Conservation (phyloP, 164 flowering plant species). For the Umbellularia californica region DNA sequence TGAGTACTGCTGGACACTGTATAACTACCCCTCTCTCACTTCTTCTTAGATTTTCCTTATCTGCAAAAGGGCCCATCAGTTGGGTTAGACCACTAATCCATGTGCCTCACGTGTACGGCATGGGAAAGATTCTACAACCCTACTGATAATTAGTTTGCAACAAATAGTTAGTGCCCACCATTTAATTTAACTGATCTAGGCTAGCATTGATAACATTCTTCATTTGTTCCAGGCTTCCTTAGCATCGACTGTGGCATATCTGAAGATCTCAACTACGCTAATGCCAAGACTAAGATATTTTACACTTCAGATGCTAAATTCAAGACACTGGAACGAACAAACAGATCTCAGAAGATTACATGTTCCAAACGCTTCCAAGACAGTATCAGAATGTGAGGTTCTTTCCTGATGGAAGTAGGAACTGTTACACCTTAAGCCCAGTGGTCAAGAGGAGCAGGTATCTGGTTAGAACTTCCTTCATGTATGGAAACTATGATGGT, state of each 20-base stretch:
- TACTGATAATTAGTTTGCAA: too few relatives aligned
- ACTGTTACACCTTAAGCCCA: slow-evolving; percentile 6
- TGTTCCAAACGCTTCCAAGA: not conserved
- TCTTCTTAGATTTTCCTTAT: too few relatives aligned
- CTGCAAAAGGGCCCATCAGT: too few relatives aligned
- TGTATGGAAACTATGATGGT: slow-evolving; percentile 22
- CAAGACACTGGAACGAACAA: slow-evolving; percentile 3
- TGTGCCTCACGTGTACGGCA: too few relatives aligned
- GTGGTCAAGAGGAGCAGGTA: not conserved
- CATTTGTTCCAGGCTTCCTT: not conserved
- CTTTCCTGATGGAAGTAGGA: slow-evolving; percentile 7
- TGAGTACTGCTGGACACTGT: too few relatives aligned
- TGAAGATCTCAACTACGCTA: slow-evolving; percentile 4
- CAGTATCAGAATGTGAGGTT: not conserved
- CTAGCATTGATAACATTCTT: too few relatives aligned
- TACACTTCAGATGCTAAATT: slow-evolving; percentile 3
- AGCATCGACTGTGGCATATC: slow-evolving; percentile 10
- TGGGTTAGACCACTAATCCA: too few relatives aligned
- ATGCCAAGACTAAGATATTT: not conserved
- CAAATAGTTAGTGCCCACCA: too few relatives aligned
- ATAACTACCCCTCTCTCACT: too few relatives aligned
- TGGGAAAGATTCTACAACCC: too few relatives aligned
- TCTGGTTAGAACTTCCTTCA: slow-evolving; percentile 10
- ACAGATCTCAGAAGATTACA: not conserved
- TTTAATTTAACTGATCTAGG: too few relatives aligned